Evolutionary conservation across 2,329 filamentous ascomycete genomes (phyloP), one percentile per base, ranked within the genome.

Genomic region (Colletotrichum neosansevieriae): DNA sequence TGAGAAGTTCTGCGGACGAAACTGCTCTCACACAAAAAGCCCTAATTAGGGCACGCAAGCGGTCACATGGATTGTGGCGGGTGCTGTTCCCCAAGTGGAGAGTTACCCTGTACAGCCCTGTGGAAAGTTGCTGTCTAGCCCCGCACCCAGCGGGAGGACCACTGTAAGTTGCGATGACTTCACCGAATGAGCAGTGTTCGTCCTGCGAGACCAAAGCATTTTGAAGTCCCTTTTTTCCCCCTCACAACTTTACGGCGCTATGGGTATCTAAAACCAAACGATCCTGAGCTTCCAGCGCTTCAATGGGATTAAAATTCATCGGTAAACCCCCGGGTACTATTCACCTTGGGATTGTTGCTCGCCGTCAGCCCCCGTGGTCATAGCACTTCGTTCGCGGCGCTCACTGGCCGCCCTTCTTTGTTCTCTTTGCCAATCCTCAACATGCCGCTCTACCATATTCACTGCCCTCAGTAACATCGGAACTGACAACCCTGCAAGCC

Each of bases 391-490:
- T 15, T 62, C 62, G 9, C 49, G 57, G 15, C 66, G 63, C 40
- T 69, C 62, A 21, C 12, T 67, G 11, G 56, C 63, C 12, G 42
- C 63, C 32, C 34, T 67, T 4, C 51, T 32, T 45, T 69, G 57
- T 32, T 70, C 69, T 34, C 63, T 73, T 56, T 81, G 79, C 79
- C 78, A 81, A 19, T 65, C 60, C 1, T 77, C 63, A n/a, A 82
- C 75, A 10, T 73, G 73, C 17, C 75, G 75, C 60, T 82, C 80
- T 36, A 81, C 68, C 75, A 77, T 80, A 68, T 81, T 80, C 7
- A 82, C 77, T 29, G 79, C 79, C 29, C 76, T 73, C 3, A 79
- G 74, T 15, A 77, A 71, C 36, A 77, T 75, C 6, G 77, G 74
- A 4, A 80, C 70, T 4, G 79, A 74, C 9, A 80, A 64, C 4